phyloP scores from a whole-genome alignment of 1,284 basidiomycete species.

The Heliocybe sulcata region DNA sequence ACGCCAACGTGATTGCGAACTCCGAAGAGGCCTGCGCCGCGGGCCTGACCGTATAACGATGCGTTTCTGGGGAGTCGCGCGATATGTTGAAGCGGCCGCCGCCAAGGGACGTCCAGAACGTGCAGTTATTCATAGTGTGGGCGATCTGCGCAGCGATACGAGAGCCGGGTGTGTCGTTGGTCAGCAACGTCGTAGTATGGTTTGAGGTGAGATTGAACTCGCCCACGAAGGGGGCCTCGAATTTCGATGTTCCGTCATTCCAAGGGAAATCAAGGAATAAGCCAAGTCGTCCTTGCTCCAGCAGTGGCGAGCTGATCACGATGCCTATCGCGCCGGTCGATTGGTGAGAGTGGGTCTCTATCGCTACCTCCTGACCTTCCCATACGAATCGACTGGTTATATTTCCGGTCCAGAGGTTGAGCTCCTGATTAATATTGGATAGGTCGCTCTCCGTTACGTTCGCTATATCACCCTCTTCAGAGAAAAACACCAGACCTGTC shows the following conservation, averaged over 20 bases:
- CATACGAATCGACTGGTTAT: constrained; percentile 38
- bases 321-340: constrained; percentile 33
- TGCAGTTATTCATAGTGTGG: constrained; percentile 33
- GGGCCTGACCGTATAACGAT: constrained; percentile 37
- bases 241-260: constrained; percentile 49
- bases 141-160: constrained; percentile 28
- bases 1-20: constrained; percentile 29
- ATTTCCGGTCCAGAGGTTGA: constrained; percentile 51
- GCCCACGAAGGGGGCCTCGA: constrained; percentile 53
- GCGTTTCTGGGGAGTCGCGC: constrained; percentile 30
- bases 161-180: constrained; percentile 11
- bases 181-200: constrained; percentile 36
- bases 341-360: constrained; percentile 35
- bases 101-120: constrained; percentile 36
- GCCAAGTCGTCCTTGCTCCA: constrained; percentile 32
- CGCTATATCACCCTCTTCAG: constrained; percentile 17
- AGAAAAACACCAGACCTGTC: constrained; percentile 37
- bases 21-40: constrained; percentile 6
- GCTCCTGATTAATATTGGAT: constrained; percentile 26
- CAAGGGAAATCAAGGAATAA: constrained; percentile 58
- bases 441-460: constrained; percentile 35
- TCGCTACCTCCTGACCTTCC: constrained; percentile 25
- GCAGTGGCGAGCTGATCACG: constrained; percentile 30
- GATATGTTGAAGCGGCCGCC: constrained; percentile 33
- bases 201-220: constrained; percentile 36